These are phyloP conservation scores for Powellomyces hirtus DNA, from an alignment of 192 early-diverging fungal species.

Conservation along the genomic window DNA sequence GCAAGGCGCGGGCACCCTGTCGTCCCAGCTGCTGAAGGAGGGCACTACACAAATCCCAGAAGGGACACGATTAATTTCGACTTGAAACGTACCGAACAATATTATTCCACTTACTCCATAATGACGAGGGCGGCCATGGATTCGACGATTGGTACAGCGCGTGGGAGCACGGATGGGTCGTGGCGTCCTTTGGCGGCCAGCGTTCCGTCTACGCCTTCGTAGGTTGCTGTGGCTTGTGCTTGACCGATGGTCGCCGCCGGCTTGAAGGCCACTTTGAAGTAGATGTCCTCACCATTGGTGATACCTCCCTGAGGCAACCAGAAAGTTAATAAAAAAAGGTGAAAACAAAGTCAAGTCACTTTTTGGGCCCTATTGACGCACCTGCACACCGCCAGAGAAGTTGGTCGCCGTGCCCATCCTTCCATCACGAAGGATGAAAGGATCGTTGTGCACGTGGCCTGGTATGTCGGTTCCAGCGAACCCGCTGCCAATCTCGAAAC, in stretches of 20 bases:
- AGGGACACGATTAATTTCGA: background rate
- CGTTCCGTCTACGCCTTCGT: constrained; percentile 75
- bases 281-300: constrained; percentile 91
- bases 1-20: constrained; percentile 44
- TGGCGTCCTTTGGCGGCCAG: constrained; percentile 92
- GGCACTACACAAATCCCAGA: constrained; percentile 38
- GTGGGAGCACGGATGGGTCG: constrained; percentile 95
- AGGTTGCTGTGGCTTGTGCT: constrained; percentile 85
- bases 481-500: constrained; percentile 95
- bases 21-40: constrained; percentile 64
- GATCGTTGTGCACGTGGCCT: constrained; percentile 92
- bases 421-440: constrained; percentile 68
- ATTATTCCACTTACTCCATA: constrained; percentile 90
- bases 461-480: constrained; percentile 83
- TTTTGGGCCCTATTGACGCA: constrained; percentile 22
- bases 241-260: constrained; percentile 93
- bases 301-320: constrained; percentile 96
- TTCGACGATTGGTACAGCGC: constrained; percentile 97
- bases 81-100: background rate
- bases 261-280: constrained; percentile 98
- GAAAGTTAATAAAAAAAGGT: constrained; percentile 22
- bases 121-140: constrained; percentile 90
- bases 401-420: constrained; percentile 86
- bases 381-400: constrained; percentile 92
- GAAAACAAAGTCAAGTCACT: background rate